Evolutionary conservation across 2,329 filamentous ascomycete species (phyloP).

Genomic region (Nigrograna mackinnonii): DNA sequence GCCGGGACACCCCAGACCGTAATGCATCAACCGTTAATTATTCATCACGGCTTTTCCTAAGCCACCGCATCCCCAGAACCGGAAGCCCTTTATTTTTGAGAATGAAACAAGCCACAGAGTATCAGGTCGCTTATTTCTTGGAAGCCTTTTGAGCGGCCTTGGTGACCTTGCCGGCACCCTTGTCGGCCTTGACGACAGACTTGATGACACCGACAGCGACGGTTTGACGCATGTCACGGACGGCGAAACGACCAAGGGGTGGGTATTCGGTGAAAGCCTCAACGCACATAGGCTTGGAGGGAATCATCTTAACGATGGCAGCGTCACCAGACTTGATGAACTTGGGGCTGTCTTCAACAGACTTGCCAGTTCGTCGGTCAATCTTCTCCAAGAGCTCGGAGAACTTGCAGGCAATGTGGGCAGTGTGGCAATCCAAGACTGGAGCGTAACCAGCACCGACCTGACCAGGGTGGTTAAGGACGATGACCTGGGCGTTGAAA

Average conservation of each 20-base stretch:
- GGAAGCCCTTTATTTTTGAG: conserved; percentile 34
- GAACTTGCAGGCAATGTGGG: conserved; percentile 99
- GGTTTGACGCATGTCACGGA: conserved; percentile 90
- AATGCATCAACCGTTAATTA: conserved; percentile 40
- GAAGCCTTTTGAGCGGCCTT: conserved; percentile 49
- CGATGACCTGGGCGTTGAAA: conserved; percentile 99
- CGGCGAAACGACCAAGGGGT: conserved; percentile 98
- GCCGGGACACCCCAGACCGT: conserved; percentile 37
- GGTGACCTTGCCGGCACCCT: conserved; percentile 55
- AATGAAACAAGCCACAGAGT: conserved; percentile 35
- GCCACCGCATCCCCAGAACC: conserved; percentile 42
- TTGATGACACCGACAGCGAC: conserved; percentile 96
- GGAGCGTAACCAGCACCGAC: conserved; percentile 98
- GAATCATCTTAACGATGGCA: conserved; percentile 99
- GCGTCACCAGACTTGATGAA: conserved; percentile 99
- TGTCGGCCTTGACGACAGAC: conserved; percentile 53
- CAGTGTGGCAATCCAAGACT: conserved; percentile 99
- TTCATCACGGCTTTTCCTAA: conserved; percentile 41
- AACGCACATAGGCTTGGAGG: conserved; percentile 99
- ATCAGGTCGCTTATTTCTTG: conserved; percentile 45
- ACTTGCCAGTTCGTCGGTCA: conserved; percentile 99
- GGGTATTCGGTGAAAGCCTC: conserved; percentile 99
- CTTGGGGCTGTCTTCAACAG: conserved; percentile 88
- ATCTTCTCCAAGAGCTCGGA: conserved; percentile 99
- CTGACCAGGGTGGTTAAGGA: conserved; percentile 99